Base-by-base conservation (phyloP, 768 basidiomycete genomes). In the Suillus paluster region DNA sequence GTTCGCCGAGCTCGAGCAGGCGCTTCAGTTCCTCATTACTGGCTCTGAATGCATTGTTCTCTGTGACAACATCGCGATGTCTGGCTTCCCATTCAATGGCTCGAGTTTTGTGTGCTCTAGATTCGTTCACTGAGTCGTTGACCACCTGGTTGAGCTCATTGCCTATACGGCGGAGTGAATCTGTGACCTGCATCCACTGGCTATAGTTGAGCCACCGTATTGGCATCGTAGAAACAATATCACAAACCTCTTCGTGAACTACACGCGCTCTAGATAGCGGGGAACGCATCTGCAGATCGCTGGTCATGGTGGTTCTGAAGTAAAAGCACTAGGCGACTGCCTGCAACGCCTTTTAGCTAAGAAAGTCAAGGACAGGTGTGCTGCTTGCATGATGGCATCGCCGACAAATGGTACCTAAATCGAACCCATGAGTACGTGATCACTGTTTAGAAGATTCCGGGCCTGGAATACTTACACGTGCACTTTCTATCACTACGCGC, bases 21-120 rank as follows among this genome's bases (percentile, higher is more conserved):
- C 63, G 62, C 63, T 77, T 66, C 30, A 84, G 66, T 53, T 75
- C 77, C 21, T 72, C 68, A 49, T 77, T 81, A 64, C 70, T 72
- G 34, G 62, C 64, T 41, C 69, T 70, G 21, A 79, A 66, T 54
- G 60, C 63, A 54, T 76, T 77, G 9, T 68, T 64, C 41, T 64
- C 65, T 21, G 74, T 67, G 23, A 63, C 45, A 14, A 75, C 64
- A 41, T 74, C 67, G 14, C 59, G 64, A 50, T 67, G 70, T 44
- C 68, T 66, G 15, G 67, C 64, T 61, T 85, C 79, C 27, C 84
- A 76, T 27, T 81, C 78, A 12, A 73, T 66, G 15, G 77, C 69
- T 36, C 78, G 78, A 36, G 61, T 66, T 23, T 65, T 62, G 66
- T 50, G 65, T 50, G 46, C 57, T 33, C 66, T 64, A 14, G 68